Evolutionary conservation across 371 early-diverging fungal species (phyloP).

Genomic region (Circinella umbellata): DNA sequence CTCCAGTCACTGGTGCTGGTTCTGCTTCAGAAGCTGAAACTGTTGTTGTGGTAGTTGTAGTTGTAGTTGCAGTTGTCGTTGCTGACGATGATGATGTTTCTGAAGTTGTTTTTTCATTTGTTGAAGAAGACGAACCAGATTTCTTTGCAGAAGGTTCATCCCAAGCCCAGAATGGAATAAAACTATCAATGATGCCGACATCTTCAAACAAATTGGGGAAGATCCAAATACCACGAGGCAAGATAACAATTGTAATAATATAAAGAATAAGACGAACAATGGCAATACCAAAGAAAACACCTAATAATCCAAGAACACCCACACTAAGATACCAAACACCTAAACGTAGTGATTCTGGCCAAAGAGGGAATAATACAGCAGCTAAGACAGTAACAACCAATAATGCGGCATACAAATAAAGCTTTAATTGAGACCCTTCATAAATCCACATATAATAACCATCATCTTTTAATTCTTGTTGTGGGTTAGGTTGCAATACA

Average conservation of each 20-base stretch:
- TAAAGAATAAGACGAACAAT: conserved; percentile 92
- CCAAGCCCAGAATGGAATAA: conserved; percentile 96
- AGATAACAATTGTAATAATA: conserved; percentile 74
- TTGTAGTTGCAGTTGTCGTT: neutral
- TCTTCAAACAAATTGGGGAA: conserved; percentile 99
- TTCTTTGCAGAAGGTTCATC: conserved; percentile 65
- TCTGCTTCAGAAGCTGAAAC: neutral
- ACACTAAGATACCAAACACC: conserved; percentile 95
- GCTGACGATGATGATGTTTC: neutral
- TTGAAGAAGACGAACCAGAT: neutral
- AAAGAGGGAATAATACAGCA: conserved; percentile 98
- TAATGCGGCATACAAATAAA: conserved; percentile 76
- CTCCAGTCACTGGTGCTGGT: neutral
- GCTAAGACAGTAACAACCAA: conserved; percentile 83
- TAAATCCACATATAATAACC: conserved; percentile 96
- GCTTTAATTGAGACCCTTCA: conserved; percentile 84
- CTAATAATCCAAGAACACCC: conserved; percentile 85
- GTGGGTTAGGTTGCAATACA: conserved; percentile 63
- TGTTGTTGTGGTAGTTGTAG: neutral
- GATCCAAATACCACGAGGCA: conserved; percentile 97
- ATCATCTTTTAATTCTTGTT: conserved; percentile 80
- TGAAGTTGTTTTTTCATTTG: neutral
- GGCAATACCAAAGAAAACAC: conserved; percentile 89
- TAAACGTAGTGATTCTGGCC: conserved; percentile 87
- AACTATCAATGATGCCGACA: conserved; percentile 97